A percentile compares a stretch with the other conserved stretches of the same genome.
phyloP scores from a whole-genome alignment of 148 eudicot genomes.

The Camellia lanceoleosa region DNA sequence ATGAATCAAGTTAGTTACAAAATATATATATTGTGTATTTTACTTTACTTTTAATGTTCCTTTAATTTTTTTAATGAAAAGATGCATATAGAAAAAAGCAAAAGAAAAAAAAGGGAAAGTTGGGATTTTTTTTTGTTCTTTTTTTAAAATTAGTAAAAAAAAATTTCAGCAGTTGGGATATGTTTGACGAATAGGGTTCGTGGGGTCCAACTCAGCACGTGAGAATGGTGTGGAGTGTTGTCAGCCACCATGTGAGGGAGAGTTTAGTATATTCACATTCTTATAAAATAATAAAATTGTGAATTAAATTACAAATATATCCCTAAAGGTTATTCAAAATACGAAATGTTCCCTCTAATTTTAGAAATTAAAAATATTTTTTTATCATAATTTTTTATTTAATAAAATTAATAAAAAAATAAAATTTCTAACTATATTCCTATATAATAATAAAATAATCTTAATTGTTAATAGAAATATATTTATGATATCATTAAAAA shows the following conservation, averaged over 20 bases:
- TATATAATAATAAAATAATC: too few species aligned
- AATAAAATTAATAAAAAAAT: too few species aligned
- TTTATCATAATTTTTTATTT: not conserved
- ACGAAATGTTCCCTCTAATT: too few species aligned
- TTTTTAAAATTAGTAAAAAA: too few species aligned
- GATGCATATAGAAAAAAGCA: not conserved
- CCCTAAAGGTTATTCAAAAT: too few species aligned
- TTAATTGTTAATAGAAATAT: too few species aligned
- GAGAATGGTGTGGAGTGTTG: slow-evolving; percentile 67
- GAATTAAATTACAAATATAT: too few species aligned
- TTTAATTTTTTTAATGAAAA: not conserved
- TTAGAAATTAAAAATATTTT: not conserved
- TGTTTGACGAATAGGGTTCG: slow-evolving; percentile 14
- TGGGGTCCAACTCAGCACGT: slow-evolving; percentile 80
- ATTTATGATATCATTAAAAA: too few species aligned
- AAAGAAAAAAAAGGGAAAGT: not conserved
- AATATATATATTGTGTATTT: not conserved
- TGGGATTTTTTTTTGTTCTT: too few species aligned
- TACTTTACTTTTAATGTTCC: not conserved
- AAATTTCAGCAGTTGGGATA: not conserved
- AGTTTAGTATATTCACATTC: slow-evolving; percentile 9
- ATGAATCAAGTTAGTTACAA: not conserved
- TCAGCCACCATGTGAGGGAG: slow-evolving; percentile 83
- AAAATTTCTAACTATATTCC: too few species aligned
- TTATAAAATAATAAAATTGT: too few species aligned